Evolutionary conservation across 495 filamentous ascomycete species (phyloP), one percentile per base, ranked within the genome.

Genomic region (Penicillium coffeae): DNA sequence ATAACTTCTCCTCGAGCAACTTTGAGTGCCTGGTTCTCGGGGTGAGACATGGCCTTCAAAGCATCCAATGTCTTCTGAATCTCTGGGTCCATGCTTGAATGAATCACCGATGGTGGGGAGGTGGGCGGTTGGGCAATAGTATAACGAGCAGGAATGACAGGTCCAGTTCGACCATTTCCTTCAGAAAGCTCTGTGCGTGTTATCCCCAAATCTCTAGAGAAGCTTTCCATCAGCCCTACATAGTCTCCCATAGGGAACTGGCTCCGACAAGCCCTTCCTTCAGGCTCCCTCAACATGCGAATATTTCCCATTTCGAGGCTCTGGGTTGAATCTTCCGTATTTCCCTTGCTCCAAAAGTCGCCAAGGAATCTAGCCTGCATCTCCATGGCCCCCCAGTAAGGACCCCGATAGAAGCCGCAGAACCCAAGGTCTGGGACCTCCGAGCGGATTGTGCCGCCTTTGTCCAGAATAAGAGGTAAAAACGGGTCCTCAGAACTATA

Each of bases 211-310:
- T 79, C 76, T 7, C 60, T 47, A 6, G 85, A 73, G 48, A 89
- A 81, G 5, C 81, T 77, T 55, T 91, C 85, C 79, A 94, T 85
- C 2, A 90, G 64, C 40, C 83, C 89, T 13, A 86, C 63, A 62
- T 92, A 92, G 62, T 94, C 90, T 16, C 80, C 81, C 80, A 90
- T 88, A 19, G 87, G 88, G 48, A 87, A 92, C 51, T 91, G 87
- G 0, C 81, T 66, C 7, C 85, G 58, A 44, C 65, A 35, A 51
- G 65, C 50, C 10, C 63, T 51, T 5, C 75, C 62, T 12, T 59
- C 53, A 7, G 57, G 38, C 6, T 47, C 20, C 41, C 73, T 54
- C 4, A 69, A 50, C 30, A 50, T 35, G 7, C 66, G 64, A 4
- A 65, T 45, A 8, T 13, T n/a, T 36, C 35, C 56, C 35, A 21